These are phyloP conservation scores for Ascochyta pisi DNA, from an alignment of 2,329 filamentous ascomycete species.

Conservation along the genomic window DNA sequence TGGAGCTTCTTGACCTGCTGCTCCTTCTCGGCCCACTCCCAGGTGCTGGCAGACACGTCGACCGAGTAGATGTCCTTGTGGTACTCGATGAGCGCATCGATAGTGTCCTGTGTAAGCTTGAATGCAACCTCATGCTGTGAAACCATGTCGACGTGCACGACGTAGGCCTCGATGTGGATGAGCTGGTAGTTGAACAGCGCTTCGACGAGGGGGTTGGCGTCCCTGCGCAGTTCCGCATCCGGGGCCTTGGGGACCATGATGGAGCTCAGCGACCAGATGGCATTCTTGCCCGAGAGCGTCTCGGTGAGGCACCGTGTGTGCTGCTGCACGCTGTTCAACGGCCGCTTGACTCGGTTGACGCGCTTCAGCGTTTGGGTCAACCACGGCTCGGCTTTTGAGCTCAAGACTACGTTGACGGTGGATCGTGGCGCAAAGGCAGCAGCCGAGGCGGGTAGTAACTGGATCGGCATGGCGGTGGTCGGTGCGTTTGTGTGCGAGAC, in stretches of 20 bases:
- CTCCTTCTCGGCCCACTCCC: slow-evolving; percentile 97
- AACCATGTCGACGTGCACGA: slow-evolving; percentile 99
- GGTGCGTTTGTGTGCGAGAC: slow-evolving; percentile 34
- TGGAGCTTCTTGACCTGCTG: slow-evolving; percentile 96
- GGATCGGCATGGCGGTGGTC: slow-evolving; percentile 75
- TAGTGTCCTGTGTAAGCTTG: slow-evolving; percentile 94
- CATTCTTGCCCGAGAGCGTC: slow-evolving; percentile 85
- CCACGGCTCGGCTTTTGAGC: slow-evolving; percentile 93
- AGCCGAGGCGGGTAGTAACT: slow-evolving; percentile 92
- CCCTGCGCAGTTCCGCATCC: slow-evolving; percentile 81
- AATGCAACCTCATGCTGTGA: slow-evolving; percentile 96
- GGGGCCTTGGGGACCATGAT: slow-evolving; percentile 91
- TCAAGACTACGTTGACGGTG: slow-evolving; percentile 92
- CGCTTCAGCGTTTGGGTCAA: slow-evolving; percentile 95
- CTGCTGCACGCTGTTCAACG: slow-evolving; percentile 94
- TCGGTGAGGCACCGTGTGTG: slow-evolving; percentile 96
- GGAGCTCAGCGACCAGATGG: slow-evolving; percentile 93
- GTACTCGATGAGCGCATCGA: slow-evolving; percentile 90
- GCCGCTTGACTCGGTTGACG: slow-evolving; percentile 95
- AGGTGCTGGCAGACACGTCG: slow-evolving; percentile 86
- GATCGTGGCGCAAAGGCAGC: slow-evolving; percentile 94
- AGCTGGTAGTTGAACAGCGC: slow-evolving; percentile 92
- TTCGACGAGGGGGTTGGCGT: slow-evolving; percentile 82
- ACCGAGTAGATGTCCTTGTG: slow-evolving; percentile 95
- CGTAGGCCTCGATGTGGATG: slow-evolving; percentile 93